A percentile compares a stretch with the other conserved stretches of the same genome.
Evolutionary conservation across 1,284 basidiomycete genomes (phyloP).

Genomic region (Ceratobasidium sp.): DNA sequence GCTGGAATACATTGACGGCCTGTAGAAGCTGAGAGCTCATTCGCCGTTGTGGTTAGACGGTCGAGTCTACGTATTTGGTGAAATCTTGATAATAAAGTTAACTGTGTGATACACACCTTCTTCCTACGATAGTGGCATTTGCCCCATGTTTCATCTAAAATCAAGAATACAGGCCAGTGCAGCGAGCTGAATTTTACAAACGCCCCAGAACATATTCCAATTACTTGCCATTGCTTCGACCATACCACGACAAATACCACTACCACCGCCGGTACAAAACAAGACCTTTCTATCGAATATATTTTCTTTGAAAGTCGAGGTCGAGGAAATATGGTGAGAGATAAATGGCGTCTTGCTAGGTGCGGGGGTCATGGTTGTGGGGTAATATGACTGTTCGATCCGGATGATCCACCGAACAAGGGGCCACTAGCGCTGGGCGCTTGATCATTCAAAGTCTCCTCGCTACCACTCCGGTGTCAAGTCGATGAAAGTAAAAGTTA

Average conservation of each 20-base stretch:
- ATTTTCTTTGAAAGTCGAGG: constrained; percentile 71
- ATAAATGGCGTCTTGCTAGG: constrained; percentile 16
- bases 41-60: constrained; percentile 72
- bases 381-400: no score
- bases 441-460: not conserved
- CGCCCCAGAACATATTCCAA: constrained; percentile 34
- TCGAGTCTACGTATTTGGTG: constrained; percentile 63
- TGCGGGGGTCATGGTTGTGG: constrained; percentile 27
- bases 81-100: not conserved
- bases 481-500: constrained; percentile 76
- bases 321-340: constrained; percentile 52
- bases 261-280: constrained; percentile 89
- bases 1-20: constrained; percentile 73
- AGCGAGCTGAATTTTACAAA: not conserved
- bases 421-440: constrained; percentile 13
- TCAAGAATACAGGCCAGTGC: no score
- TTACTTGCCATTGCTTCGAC: constrained; percentile 73
- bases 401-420: no score
- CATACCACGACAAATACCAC: constrained; percentile 92
- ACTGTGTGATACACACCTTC: constrained; percentile 65
- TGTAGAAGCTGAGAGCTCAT: constrained; percentile 71
- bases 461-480: not conserved
- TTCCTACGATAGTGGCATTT: constrained; percentile 79
- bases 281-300: constrained; percentile 92
- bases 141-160: constrained; percentile 83